phyloP scores from a whole-genome alignment of 805 yeast genomes.

The Saturnispora zaruensis region DNA sequence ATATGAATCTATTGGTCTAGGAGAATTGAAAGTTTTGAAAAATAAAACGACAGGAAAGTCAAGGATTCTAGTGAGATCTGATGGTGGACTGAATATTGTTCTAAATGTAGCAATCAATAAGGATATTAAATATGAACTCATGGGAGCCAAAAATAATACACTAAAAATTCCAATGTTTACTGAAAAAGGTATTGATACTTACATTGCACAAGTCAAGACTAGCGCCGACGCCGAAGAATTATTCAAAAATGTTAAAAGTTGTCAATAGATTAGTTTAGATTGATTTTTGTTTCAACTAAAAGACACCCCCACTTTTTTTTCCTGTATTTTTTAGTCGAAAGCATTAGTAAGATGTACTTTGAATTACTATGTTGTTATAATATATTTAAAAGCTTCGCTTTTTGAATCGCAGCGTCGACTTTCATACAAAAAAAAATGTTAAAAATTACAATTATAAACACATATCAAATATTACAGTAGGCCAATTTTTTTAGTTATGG shows the following conservation, averaged over 20 bases:
- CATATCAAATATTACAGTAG: background rate
- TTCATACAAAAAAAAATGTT: background rate
- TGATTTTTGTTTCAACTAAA: background rate
- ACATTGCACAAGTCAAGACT: slow-evolving; percentile 68
- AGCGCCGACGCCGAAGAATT: slow-evolving; percentile 56
- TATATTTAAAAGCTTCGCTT: background rate
- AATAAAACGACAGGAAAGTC: slow-evolving; percentile 51
- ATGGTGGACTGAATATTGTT: slow-evolving; percentile 74
- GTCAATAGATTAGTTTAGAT: slow-evolving; percentile 14
- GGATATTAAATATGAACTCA: slow-evolving; percentile 49
- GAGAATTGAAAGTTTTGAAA: slow-evolving; percentile 67
- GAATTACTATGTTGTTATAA: background rate
- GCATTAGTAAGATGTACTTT: background rate
- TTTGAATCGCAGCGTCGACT: background rate
- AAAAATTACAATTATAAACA: background rate
- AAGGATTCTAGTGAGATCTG: slow-evolving; percentile 76
- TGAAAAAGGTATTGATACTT: slow-evolving; percentile 55
- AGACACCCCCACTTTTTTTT: too few species aligned
- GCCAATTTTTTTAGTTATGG: background rate
- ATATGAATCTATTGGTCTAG: slow-evolving; percentile 66
- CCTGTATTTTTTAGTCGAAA: background rate
- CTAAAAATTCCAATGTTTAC: slow-evolving; percentile 61
- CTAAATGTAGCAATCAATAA: slow-evolving; percentile 56
- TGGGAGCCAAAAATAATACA: slow-evolving; percentile 51
- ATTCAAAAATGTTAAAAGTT: slow-evolving; percentile 23